Conservation (phyloP, 257 asterid genomes). For the Fraxinus americana region DNA sequence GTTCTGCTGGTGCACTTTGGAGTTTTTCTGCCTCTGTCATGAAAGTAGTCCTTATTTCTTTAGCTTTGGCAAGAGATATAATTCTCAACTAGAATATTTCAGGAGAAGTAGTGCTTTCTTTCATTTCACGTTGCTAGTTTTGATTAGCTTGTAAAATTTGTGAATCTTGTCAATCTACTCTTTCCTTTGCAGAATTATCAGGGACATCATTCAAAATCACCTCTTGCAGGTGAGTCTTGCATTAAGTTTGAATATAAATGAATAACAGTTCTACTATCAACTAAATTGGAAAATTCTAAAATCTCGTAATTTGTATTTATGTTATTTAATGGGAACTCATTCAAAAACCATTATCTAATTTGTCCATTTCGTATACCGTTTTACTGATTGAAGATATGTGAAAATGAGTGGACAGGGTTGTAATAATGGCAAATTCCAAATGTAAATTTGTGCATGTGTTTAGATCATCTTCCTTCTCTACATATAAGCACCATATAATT, state of each 20-base stretch:
- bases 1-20: slow-evolving; percentile 24
- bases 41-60: slow-evolving; percentile 14
- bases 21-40: slow-evolving; percentile 22
- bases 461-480: background rate
- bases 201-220: slow-evolving; percentile 93
- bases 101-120: slow-evolving; percentile 15
- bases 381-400: background rate
- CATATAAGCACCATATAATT: background rate
- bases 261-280: background rate
- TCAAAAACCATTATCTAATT: background rate
- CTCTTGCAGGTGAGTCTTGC: slow-evolving; percentile 68
- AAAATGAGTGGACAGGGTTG: background rate
- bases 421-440: background rate
- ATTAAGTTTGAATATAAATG: slow-evolving; percentile 12
- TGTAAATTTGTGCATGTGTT: background rate
- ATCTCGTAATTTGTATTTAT: background rate
- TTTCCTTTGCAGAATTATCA: slow-evolving; percentile 70
- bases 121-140: slow-evolving; percentile 10
- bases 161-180: slow-evolving; percentile 14
- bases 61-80: background rate
- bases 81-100: background rate
- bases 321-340: background rate
- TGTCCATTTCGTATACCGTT: background rate
- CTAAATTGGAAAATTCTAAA: background rate
- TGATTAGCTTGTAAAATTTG: background rate